Percentiles rank a stretch among this genome's conserved stretches.
Conservation (phyloP, 2,329 filamentous ascomycete genomes). For the Fusarium tricinctum region DNA sequence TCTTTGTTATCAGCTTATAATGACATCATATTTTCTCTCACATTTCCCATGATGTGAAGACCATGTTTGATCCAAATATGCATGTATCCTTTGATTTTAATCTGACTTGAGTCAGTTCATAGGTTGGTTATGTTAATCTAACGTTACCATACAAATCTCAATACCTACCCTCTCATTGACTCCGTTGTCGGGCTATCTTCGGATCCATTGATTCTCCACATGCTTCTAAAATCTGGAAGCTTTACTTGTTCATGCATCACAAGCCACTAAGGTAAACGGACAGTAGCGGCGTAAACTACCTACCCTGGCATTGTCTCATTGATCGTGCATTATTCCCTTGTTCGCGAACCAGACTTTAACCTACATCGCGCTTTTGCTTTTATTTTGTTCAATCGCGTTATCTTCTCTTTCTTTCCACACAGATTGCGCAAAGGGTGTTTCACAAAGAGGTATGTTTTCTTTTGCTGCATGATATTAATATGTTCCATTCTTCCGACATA, state of each 20-base stretch:
- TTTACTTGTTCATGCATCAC: constrained; percentile 23
- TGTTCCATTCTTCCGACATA: constrained; percentile 13
- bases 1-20: background rate
- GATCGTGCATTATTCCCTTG: constrained; percentile 32
- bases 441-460: constrained; percentile 21
- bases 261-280: constrained; percentile 3
- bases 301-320: constrained; percentile 29
- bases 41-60: background rate
- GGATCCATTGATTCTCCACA: constrained; percentile 28
- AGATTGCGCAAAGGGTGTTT: constrained; percentile 4
- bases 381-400: background rate
- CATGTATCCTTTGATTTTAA: no score
- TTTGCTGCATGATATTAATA: background rate
- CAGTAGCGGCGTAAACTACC: constrained; percentile 8
- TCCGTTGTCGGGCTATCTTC: constrained; percentile 41
- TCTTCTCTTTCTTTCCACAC: background rate
- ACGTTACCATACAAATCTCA: no score
- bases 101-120: no score
- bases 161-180: no score
- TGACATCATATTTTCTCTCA: background rate
- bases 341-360: constrained; percentile 12
- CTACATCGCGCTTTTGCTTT: constrained; percentile 8
- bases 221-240: constrained; percentile 19
- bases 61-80: background rate
- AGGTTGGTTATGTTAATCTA: no score